These are phyloP conservation scores for Nadsonia fulvescens DNA, from an alignment of 805 yeast genomes.

Conservation along the genomic window DNA sequence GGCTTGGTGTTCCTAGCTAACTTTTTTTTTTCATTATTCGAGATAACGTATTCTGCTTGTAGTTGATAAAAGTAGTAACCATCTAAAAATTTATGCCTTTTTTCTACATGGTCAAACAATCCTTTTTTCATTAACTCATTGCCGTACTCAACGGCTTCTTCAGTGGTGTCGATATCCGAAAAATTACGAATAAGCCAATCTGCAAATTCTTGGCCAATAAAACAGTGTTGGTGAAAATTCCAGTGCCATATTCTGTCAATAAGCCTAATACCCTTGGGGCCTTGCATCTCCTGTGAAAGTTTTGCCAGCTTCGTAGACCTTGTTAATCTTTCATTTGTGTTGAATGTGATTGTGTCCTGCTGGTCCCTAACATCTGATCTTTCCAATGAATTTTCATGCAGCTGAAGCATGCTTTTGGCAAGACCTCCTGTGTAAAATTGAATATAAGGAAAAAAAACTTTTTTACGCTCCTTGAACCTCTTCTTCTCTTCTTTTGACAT, in stretches of 20 bases:
- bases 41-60: constrained; percentile 31
- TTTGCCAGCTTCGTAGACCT: constrained; percentile 31
- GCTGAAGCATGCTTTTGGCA: constrained; percentile 41
- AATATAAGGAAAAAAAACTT: constrained; percentile 41
- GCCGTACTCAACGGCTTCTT: constrained; percentile 70
- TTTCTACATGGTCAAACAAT: constrained; percentile 63
- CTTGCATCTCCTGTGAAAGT: constrained; percentile 50
- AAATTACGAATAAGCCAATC: constrained; percentile 69
- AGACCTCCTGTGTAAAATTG: constrained; percentile 77
- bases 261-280: constrained; percentile 43
- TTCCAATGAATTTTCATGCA: constrained; percentile 25
- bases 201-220: constrained; percentile 72
- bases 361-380: too few species aligned
- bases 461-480: constrained; percentile 17
- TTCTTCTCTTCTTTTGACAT: constrained; percentile 25
- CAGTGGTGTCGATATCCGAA: constrained; percentile 62
- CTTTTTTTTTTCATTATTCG: constrained; percentile 8
- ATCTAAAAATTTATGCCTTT: constrained; percentile 69
- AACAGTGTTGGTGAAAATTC: constrained; percentile 57
- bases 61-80: constrained; percentile 84
- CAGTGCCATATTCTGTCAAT: constrained; percentile 86
- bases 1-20: constrained; percentile 12
- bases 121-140: constrained; percentile 56
- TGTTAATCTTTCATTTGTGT: constrained; percentile 22
- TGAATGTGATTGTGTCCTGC: constrained; percentile 12